These are phyloP conservation scores for Colletotrichum spaethianum DNA, from an alignment of 2,329 filamentous ascomycete species.

Conservation along the genomic window DNA sequence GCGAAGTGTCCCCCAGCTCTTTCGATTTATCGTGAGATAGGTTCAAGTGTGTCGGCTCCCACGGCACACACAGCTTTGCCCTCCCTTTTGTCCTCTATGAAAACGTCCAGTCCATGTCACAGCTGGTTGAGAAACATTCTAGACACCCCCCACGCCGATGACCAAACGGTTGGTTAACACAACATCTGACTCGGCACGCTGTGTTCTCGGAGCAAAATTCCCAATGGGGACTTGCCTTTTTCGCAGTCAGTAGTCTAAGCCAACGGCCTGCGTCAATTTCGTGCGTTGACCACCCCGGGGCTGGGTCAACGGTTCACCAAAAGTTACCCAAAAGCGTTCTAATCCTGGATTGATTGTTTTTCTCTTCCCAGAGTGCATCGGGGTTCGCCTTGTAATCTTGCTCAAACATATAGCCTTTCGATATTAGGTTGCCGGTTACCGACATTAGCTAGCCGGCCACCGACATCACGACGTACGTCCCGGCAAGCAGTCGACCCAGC, in stretches of 20 bases:
- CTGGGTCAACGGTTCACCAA: neutral
- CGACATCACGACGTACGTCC: neutral
- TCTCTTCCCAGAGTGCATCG: neutral
- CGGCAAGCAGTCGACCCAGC: neutral
- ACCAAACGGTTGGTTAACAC: neutral
- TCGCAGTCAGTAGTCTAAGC: neutral
- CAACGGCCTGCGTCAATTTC: neutral
- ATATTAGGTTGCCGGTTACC: neutral
- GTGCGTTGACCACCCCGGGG: neutral
- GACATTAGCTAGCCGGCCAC: neutral
- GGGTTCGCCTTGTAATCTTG: slow-evolving; percentile 10
- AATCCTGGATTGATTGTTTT: neutral
- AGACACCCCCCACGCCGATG: neutral
- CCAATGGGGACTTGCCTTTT: neutral
- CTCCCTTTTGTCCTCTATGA: neutral
- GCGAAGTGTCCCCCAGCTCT: neutral
- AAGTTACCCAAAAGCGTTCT: neutral
- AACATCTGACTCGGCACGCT: neutral
- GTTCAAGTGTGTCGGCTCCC: fast-evolving
- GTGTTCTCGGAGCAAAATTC: neutral
- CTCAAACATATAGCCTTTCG: neutral
- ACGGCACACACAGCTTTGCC: neutral
- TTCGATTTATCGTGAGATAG: neutral
- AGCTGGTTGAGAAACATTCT: neutral
- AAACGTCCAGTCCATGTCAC: neutral